Percentiles rank a stretch among this genome's conserved stretches.
Evolutionary conservation across 2,329 filamentous ascomycete genomes (phyloP).

Genomic region (Pseudopyricularia javanii): DNA sequence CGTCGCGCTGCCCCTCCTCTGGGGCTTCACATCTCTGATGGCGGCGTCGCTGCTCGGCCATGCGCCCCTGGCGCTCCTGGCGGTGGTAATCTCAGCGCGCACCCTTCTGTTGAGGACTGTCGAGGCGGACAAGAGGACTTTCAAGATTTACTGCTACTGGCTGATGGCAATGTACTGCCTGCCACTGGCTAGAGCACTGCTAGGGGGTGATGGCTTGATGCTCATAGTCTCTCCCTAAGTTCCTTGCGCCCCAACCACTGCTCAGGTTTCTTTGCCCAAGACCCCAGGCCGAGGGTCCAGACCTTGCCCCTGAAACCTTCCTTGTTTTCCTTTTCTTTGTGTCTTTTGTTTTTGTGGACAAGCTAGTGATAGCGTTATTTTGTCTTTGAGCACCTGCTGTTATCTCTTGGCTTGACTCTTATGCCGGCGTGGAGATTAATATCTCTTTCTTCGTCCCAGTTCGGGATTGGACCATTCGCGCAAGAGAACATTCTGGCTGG

Average conservation of each 20-base stretch:
- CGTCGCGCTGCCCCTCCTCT: neutral
- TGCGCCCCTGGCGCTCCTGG: neutral
- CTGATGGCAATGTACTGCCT: constrained; percentile 2
- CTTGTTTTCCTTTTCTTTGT: neutral
- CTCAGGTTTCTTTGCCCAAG: neutral
- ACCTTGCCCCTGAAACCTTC: too few relatives aligned
- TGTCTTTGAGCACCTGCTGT: too few relatives aligned
- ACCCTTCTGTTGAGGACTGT: neutral
- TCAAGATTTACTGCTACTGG: constrained; percentile 3
- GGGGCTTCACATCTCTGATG: neutral
- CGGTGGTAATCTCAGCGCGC: neutral
- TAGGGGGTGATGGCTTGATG: neutral
- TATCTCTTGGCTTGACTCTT: too few relatives aligned
- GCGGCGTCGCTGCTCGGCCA: neutral
- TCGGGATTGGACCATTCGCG: too few relatives aligned
- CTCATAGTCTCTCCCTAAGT: neutral
- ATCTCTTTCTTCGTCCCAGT: too few relatives aligned
- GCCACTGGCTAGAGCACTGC: neutral
- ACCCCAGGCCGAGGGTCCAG: neutral
- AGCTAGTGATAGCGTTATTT: too few relatives aligned
- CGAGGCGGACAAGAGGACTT: constrained; percentile 2
- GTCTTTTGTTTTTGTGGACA: neutral
- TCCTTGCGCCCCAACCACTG: neutral
- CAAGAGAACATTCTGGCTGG: too few relatives aligned
- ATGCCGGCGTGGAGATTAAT: too few relatives aligned